Evolutionary conservation across 257 asterid species (phyloP).

Genomic region (Fraxinus excelsior): DNA sequence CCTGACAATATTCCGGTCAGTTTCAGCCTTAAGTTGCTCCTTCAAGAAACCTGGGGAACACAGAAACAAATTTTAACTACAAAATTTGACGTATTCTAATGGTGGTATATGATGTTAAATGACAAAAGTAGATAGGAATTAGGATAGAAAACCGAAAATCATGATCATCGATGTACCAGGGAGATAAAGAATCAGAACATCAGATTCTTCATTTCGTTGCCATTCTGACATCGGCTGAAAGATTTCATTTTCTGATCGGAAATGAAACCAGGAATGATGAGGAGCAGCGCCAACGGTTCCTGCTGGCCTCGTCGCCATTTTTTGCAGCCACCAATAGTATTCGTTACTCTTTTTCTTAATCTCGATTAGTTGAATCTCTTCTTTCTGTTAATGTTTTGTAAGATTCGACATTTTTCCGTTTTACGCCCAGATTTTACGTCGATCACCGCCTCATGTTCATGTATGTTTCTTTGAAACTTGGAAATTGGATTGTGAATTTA

Average conservation of each 20-base stretch:
- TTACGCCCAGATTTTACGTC: background rate
- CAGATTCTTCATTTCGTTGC: slow-evolving; percentile 60
- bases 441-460: background rate
- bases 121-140: background rate
- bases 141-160: background rate
- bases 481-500: slow-evolving; percentile 18
- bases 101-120: background rate
- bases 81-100: background rate
- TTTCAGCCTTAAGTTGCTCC: slow-evolving; percentile 63
- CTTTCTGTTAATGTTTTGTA: background rate
- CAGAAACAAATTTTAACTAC: background rate
- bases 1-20: slow-evolving; percentile 53
- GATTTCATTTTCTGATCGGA: slow-evolving; percentile 55
- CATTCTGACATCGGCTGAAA: slow-evolving; percentile 64
- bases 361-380: background rate
- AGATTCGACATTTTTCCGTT: background rate
- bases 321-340: background rate
- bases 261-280: slow-evolving; percentile 31
- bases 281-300: slow-evolving; percentile 23
- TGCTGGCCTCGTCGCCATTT: slow-evolving; percentile 54
- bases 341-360: background rate
- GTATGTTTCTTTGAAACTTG: slow-evolving; percentile 1
- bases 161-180: slow-evolving; percentile 51
- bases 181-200: slow-evolving; percentile 56
- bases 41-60: slow-evolving; percentile 56